Evolutionary conservation across 1,139 yeast species (phyloP).

Genomic region (Saccharomyces pastorianus): DNA sequence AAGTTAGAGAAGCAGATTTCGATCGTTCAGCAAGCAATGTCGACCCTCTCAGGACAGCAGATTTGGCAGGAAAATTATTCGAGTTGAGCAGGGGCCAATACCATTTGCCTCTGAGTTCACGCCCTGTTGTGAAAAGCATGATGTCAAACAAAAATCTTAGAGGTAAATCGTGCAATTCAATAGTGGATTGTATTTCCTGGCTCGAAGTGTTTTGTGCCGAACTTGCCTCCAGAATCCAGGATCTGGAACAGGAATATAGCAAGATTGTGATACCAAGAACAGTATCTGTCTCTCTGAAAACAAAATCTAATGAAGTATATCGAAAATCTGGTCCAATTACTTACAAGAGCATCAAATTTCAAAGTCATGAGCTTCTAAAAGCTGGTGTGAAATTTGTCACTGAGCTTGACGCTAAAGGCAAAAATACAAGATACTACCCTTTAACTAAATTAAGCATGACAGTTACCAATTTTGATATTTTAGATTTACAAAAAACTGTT

Average conservation of each 20-base stretch:
- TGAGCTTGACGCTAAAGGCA: constrained; percentile 34
- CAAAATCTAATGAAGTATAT: constrained; percentile 30
- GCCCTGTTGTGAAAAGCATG: constrained; percentile 75
- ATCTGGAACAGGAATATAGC: constrained; percentile 60
- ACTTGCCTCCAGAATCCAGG: constrained; percentile 58
- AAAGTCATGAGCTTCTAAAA: constrained; percentile 32
- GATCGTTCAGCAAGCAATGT: constrained; percentile 20
- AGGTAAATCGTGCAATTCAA: constrained; percentile 43
- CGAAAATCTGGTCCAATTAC: constrained; percentile 25
- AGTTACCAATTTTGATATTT: constrained; percentile 45
- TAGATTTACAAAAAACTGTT: constrained; percentile 39
- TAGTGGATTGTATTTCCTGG: constrained; percentile 69
- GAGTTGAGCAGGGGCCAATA: constrained; percentile 59
- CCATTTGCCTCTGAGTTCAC: constrained; percentile 44
- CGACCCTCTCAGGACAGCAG: constrained; percentile 27
- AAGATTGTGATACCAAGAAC: constrained; percentile 46
- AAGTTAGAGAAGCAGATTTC: constrained; percentile 16
- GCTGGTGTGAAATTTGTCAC: constrained; percentile 36
- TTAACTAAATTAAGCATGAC: constrained; percentile 43
- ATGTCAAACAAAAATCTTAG: constrained; percentile 76
- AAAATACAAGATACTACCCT: constrained; percentile 38
- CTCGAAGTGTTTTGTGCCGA: constrained; percentile 77
- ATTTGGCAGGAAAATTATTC: constrained; percentile 45
- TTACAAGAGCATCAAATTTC: constrained; percentile 12
- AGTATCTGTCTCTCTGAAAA: constrained; percentile 35